phyloP scores from a whole-genome alignment of 2,329 filamentous ascomycete species.

The Xylaria digitata region DNA sequence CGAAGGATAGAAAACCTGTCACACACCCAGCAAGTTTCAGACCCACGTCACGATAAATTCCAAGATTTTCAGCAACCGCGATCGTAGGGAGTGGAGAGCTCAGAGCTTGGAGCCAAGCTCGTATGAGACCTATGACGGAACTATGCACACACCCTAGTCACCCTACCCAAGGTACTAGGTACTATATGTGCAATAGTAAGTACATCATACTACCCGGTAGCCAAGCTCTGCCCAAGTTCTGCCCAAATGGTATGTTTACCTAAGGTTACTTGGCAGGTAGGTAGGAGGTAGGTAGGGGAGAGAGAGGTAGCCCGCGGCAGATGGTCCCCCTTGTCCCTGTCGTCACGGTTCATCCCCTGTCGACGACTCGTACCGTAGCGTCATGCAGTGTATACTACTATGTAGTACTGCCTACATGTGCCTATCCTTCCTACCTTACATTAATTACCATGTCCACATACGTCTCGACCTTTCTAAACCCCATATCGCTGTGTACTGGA shows the following conservation, averaged over 20 bases:
- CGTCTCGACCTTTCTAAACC: conserved; percentile 13
- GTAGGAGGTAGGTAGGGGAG: background rate
- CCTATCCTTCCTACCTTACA: no score
- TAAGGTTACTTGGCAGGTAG: no score
- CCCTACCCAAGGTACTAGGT: no score
- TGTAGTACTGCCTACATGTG: no score
- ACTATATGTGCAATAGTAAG: no score
- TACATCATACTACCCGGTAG: no score
- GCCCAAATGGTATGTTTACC: no score
- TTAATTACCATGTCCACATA: no score
- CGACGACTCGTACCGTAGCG: no score
- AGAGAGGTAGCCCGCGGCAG: conserved; percentile 1
- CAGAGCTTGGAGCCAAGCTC: conserved; percentile 30
- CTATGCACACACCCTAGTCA: conserved; percentile 26
- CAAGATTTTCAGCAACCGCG: conserved; percentile 33
- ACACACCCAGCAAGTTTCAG: background rate
- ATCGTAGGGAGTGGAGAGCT: conserved; percentile 33
- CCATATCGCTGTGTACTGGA: background rate
- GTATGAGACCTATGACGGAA: conserved; percentile 42
- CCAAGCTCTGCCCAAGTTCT: no score
- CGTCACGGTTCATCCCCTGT: no score
- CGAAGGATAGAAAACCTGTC: conserved; percentile 17
- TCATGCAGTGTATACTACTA: no score
- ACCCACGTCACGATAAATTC: conserved; percentile 29
- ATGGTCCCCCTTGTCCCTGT: conserved; percentile 3